Evolutionary conservation across 768 basidiomycete species (phyloP).

Genomic region (Mrakia blollopis): DNA sequence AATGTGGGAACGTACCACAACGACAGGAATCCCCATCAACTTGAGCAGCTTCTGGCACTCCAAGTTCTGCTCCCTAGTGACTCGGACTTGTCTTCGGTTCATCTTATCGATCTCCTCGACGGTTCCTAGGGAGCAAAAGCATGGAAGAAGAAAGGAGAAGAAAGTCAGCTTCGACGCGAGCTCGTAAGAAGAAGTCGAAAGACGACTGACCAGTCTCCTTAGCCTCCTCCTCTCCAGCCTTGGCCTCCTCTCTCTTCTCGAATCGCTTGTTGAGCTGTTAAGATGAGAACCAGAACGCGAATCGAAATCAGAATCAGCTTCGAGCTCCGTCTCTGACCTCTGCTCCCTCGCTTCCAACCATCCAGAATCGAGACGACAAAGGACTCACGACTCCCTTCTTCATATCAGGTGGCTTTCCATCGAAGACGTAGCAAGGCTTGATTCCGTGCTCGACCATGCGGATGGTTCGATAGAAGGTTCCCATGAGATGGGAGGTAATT

Average conservation of each 20-base stretch:
- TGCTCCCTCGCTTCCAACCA: not conserved
- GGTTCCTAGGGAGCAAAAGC: conserved; percentile 53
- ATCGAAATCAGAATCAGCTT: not conserved
- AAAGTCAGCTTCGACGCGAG: not conserved
- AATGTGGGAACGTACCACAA: conserved; percentile 56
- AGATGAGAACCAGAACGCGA: no score
- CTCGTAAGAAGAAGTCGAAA: not conserved
- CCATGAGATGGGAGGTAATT: conserved; percentile 97
- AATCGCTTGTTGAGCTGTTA: conserved; percentile 90
- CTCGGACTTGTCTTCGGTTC: conserved; percentile 83
- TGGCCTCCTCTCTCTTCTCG: conserved; percentile 82
- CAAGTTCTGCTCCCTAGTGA: conserved; percentile 92
- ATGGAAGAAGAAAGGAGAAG: no score
- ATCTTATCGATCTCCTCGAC: conserved; percentile 88
- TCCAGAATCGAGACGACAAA: not conserved
- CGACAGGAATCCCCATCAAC: conserved; percentile 95
- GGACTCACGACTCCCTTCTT: conserved; percentile 89
- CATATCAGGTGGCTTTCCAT: conserved; percentile 95
- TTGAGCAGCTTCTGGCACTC: conserved; percentile 80
- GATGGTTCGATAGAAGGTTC: conserved; percentile 95
- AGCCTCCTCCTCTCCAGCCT: conserved; percentile 90
- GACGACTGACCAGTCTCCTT: conserved; percentile 70
- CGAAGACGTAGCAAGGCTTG: conserved; percentile 96
- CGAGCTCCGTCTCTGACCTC: no score
- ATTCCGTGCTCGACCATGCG: conserved; percentile 96